phyloP scores from a whole-genome alignment of 2,329 filamentous ascomycete genomes.

The Nemania diffusa region DNA sequence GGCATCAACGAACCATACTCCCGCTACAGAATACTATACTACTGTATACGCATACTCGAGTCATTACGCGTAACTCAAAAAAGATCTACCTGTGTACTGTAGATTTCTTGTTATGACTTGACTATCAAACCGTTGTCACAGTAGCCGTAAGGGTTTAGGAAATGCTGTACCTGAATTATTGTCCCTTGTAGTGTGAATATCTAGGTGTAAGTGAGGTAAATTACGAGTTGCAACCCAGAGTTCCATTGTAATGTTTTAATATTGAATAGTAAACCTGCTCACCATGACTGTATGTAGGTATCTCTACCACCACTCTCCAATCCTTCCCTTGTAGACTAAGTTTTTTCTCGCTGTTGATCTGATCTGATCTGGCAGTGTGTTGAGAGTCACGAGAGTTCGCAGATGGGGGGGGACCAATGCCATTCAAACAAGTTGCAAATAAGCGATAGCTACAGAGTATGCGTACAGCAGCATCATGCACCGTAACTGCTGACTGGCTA shows the following conservation, averaged over 20 bases:
- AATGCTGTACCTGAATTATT: neutral
- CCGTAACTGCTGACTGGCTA: constrained; percentile 13
- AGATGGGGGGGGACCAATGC: constrained; percentile 29
- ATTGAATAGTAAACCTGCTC: neutral
- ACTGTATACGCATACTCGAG: too few relatives aligned
- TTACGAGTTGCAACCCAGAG: neutral
- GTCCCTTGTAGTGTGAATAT: neutral
- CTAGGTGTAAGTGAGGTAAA: constrained; percentile 1
- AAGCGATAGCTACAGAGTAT: constrained; percentile 8
- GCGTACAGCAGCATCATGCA: neutral
- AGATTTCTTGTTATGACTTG: neutral
- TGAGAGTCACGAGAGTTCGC: constrained; percentile 9
- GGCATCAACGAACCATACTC: neutral
- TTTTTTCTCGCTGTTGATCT: neutral
- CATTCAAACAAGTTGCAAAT: constrained; percentile 34
- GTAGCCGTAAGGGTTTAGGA: neutral
- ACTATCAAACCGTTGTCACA: neutral
- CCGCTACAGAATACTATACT: neutral
- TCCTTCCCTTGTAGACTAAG: neutral
- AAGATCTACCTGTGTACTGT: neutral
- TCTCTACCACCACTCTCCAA: neutral
- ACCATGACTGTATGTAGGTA: neutral
- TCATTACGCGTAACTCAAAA: neutral
- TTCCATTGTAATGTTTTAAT: neutral
- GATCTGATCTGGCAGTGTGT: neutral